These are phyloP conservation scores for Blepharisma stoltei DNA, from an alignment of 73 alveolate genomes.

Conservation along the genomic window DNA sequence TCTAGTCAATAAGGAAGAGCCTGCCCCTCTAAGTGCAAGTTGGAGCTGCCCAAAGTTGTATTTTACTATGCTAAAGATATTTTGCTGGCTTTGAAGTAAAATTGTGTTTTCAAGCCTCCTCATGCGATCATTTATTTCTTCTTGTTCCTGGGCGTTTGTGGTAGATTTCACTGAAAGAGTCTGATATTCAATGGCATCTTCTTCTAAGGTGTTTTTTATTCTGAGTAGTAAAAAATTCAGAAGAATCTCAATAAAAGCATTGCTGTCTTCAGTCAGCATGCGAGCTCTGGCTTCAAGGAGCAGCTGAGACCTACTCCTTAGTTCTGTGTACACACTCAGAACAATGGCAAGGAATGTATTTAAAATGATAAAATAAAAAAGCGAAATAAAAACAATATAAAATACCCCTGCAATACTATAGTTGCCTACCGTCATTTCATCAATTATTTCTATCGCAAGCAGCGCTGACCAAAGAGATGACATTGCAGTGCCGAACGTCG, in stretches of 20 bases:
- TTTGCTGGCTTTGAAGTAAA: slow-evolving; percentile 17
- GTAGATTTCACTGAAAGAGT: neutral
- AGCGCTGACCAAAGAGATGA: neutral
- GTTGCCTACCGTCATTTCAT: neutral
- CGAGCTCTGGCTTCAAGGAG: slow-evolving; percentile 60
- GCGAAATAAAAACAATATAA: neutral
- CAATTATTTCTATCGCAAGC: neutral
- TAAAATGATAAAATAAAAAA: neutral
- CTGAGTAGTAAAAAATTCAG: slow-evolving; percentile 9
- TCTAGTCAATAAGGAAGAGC: slow-evolving; percentile 31
- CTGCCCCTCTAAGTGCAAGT: slow-evolving; percentile 9
- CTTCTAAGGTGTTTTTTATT: neutral
- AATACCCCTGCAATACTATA: neutral
- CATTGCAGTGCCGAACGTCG: neutral
- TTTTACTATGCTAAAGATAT: slow-evolving; percentile 29
- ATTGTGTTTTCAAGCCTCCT: neutral
- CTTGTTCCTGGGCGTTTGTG: neutral
- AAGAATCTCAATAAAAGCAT: slow-evolving; percentile 20
- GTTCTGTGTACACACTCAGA: neutral
- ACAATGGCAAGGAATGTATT: slow-evolving; percentile 19
- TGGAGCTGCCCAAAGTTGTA: slow-evolving; percentile 38
- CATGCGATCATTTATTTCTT: neutral
- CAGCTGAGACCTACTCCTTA: slow-evolving; percentile 17
- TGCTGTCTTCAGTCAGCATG: slow-evolving; percentile 48
- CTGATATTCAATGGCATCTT: slow-evolving; percentile 19